These are phyloP conservation scores for Zoysia pacifica DNA, from an alignment of 176 grass and related monocot genomes.

Conservation along the genomic window DNA sequence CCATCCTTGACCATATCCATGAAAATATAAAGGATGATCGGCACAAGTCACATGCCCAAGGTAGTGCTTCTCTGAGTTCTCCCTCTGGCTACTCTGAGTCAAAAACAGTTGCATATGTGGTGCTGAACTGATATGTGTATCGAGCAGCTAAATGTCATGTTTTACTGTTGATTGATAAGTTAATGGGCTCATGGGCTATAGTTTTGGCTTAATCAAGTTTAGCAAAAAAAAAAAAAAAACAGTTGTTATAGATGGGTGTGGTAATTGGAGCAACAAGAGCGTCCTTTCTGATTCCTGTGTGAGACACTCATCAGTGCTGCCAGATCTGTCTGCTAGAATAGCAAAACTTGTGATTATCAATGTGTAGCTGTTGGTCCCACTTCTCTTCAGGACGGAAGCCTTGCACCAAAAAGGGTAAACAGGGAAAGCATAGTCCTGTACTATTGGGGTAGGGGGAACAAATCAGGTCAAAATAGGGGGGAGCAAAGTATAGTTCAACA, in stretches of 20 bases:
- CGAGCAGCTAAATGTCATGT: background rate
- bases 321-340: constrained; percentile 10
- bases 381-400: background rate
- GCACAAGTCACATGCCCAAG: constrained; percentile 64
- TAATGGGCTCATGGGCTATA: background rate
- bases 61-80: constrained; percentile 36
- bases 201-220: constrained; percentile 16
- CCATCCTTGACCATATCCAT: constrained; percentile 95
- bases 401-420: background rate
- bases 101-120: constrained; percentile 35
- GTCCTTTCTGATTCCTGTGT: background rate
- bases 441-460: constrained; percentile 1
- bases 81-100: constrained; percentile 27
- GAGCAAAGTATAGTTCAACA: too few relatives aligned
- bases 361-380: constrained; percentile 24
- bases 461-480: background rate
- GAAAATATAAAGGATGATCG: constrained; percentile 85
- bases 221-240: background rate
- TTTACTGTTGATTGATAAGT: background rate
- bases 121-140: constrained; percentile 15
- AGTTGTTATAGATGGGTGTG: background rate
- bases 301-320: background rate
- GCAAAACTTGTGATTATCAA: background rate
- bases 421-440: constrained; percentile 8
- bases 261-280: background rate